Evolutionary conservation across 2,329 filamentous ascomycete genomes (phyloP).

Genomic region (Thermothelomyces thermophilus): DNA sequence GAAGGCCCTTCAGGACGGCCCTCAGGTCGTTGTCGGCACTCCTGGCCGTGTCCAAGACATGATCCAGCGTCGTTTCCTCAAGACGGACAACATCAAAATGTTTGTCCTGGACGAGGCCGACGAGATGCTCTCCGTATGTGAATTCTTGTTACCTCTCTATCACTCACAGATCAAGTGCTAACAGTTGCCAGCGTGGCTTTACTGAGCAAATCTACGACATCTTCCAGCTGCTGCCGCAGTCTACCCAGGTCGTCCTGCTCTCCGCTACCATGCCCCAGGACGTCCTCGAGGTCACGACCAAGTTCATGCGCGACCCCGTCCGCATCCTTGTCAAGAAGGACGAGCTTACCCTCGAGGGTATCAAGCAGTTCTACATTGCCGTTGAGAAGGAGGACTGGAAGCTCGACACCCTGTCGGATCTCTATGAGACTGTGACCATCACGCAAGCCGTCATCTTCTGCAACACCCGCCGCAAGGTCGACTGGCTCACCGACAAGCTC

Average conservation of each 20-base stretch:
- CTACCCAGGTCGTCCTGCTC: slow-evolving; percentile 95
- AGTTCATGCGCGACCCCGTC: slow-evolving; percentile 99
- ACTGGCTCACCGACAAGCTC: slow-evolving; percentile 99
- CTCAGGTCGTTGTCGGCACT: slow-evolving; percentile 95
- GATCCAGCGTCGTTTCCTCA: slow-evolving; percentile 96
- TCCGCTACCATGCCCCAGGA: slow-evolving; percentile 99
- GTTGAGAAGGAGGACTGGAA: slow-evolving; percentile 99
- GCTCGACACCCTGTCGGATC: slow-evolving; percentile 94
- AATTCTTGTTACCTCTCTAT: background rate
- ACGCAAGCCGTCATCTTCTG: slow-evolving; percentile 99
- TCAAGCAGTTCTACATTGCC: slow-evolving; percentile 99
- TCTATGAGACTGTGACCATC: slow-evolving; percentile 99
- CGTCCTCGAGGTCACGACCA: slow-evolving; percentile 97
- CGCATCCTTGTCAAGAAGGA: slow-evolving; percentile 99
- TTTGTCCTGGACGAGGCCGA: slow-evolving; percentile 99
- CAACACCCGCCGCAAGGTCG: slow-evolving; percentile 99
- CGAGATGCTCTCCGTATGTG: slow-evolving; percentile 87
- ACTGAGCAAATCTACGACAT: slow-evolving; percentile 99
- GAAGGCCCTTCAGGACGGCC: slow-evolving; percentile 92
- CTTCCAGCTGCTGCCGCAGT: slow-evolving; percentile 97
- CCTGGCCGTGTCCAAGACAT: slow-evolving; percentile 98
- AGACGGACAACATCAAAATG: slow-evolving; percentile 99
- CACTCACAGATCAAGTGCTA: slow-evolving; percentile 24
- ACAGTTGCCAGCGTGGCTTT: slow-evolving; percentile 72
- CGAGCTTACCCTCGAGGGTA: slow-evolving; percentile 98